Percentiles rank a stretch among this genome's conserved stretches.
Conservation (phyloP, 345 rosid species). For the Citropsis articulata region DNA sequence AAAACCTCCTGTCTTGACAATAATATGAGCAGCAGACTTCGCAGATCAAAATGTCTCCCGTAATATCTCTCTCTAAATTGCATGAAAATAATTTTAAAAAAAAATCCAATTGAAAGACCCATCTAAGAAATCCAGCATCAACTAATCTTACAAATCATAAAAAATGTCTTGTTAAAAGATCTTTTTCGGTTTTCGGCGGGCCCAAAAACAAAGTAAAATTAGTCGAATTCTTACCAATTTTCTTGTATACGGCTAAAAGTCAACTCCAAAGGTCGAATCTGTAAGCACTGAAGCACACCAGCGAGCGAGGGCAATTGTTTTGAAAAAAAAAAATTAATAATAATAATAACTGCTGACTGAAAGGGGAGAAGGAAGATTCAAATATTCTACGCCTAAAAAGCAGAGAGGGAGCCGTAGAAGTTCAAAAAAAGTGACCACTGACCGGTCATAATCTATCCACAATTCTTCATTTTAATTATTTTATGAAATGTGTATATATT, state of each 20-base stretch:
- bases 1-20: no score
- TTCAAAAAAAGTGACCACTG: slow-evolving; percentile 2
- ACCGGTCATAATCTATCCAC: not conserved
- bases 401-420: slow-evolving; percentile 2
- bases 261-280: not conserved
- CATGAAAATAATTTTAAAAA: no score
- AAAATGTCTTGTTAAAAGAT: not conserved
- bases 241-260: not conserved
- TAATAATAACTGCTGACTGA: not conserved
- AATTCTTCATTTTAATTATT: not conserved
- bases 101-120: not conserved
- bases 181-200: not conserved
- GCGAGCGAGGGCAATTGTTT: not conserved
- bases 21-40: no score
- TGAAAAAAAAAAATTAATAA: not conserved
- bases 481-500: not conserved
- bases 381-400: not conserved
- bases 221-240: not conserved
- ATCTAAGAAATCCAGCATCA: not conserved
- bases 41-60: no score
- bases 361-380: not conserved
- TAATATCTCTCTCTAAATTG: no score
- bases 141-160: not conserved
- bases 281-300: not conserved
- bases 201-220: not conserved